Base-by-base conservation (phyloP, 2,329 filamentous ascomycete genomes). In the Capronia coronata region DNA sequence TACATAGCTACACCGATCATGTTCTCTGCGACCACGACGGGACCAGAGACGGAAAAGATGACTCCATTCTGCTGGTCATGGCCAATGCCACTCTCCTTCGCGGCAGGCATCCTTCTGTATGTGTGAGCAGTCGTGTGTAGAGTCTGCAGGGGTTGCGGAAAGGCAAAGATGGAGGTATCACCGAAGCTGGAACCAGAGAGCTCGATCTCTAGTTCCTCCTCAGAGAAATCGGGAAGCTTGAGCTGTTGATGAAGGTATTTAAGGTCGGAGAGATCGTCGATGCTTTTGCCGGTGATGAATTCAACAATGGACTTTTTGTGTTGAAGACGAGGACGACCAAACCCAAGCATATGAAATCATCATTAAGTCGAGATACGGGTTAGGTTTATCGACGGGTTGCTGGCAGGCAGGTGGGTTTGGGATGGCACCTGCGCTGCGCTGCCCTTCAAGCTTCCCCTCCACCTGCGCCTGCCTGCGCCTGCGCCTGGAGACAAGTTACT, bases 1-100 rank as follows among this genome's bases (percentile, higher is more conserved):
- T 97, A 96, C 93, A 98, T 98, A 71, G 93, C 90, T 79, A 93
- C 93, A 70, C 93, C 93, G 67, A 91, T 88, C 90, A 98, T 95
- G 72, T 96, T 84, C 76, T 97, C 91, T 68, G 91, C 93, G 62
- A 98, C 80, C 64, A 98, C 84, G 76, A 98, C 93, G 66, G 93
- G 93, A 61, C 82, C 83, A 58, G 83, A 86, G 62, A 87, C 75
- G 56, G 83, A 87, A 73, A 82, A 87, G 71, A 87, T 79, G 55
- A 74, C 71, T 63, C 81, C 83, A 75, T 77, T 71, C 61, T 79
- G 71, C 48, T 74, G 71, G 63, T 82, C 77, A 46, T 70, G 72
- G 57, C 71, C 70, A 68, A 49, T 65, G 65, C 54, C 69, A 67
- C 59, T 71, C 64, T 44, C 68, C 68, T 70, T 67, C 41, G 59